Percentiles rank a stretch among this genome's conserved stretches.
Evolutionary conservation across 2,329 filamentous ascomycete species (phyloP).

Genomic region (Tolypocladium guangdongense): DNA sequence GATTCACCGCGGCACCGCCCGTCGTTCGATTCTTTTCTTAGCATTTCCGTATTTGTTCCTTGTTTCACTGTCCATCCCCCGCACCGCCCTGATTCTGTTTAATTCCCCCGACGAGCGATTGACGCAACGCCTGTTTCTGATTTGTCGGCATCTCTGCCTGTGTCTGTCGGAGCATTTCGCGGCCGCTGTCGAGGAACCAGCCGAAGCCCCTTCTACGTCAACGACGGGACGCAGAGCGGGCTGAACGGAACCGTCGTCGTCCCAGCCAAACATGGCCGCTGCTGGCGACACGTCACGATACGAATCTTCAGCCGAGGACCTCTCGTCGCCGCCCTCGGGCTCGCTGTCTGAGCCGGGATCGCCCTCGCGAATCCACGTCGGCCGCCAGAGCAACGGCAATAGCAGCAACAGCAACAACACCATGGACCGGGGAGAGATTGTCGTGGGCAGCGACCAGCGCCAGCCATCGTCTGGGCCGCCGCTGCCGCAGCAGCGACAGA

Average conservation of each 20-base stretch:
- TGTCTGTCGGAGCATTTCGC: not conserved
- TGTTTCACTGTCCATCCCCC: not conserved
- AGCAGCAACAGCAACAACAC: constrained; percentile 16
- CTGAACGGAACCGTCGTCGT: not conserved
- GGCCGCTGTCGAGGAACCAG: not conserved
- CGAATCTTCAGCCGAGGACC: constrained; percentile 36
- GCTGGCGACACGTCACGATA: constrained; percentile 24
- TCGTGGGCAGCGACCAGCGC: constrained; percentile 30
- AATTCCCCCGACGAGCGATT: not conserved
- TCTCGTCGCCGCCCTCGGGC: constrained; percentile 41
- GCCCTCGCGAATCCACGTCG: constrained; percentile 25
- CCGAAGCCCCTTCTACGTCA: not conserved
- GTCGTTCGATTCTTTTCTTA: not conserved
- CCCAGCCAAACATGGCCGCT: constrained; percentile 14
- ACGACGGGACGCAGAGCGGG: not conserved
- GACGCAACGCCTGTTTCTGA: not conserved
- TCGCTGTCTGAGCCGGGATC: constrained; percentile 39
- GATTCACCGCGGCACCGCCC: not conserved
- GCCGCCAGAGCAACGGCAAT: constrained; percentile 13
- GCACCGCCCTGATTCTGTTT: not conserved
- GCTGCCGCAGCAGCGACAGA: constrained; percentile 7
- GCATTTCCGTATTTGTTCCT: not conserved
- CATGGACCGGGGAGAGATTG: constrained; percentile 34
- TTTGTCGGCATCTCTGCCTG: not conserved
- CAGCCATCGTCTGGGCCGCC: constrained; percentile 2